Conservation (phyloP, 495 filamentous ascomycete species). For the Rusavskia elegans region DNA sequence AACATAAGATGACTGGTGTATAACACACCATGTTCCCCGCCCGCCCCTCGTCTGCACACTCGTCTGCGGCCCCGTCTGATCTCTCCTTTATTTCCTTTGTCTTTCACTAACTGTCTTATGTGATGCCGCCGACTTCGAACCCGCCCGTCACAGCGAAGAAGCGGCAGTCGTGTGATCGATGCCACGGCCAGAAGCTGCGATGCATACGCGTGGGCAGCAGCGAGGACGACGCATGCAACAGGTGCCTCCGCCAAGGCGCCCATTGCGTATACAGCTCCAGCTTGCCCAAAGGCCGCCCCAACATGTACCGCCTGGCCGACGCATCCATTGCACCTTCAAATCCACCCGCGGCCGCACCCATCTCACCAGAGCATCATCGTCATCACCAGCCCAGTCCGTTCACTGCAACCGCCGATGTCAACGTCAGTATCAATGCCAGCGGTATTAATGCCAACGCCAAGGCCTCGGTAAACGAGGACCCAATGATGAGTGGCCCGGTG, state of each 20-base stretch:
- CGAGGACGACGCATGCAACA: conserved; percentile 1
- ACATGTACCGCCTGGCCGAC: conserved; percentile 1
- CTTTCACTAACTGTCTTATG: no score
- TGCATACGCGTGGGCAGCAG: conserved; percentile 4
- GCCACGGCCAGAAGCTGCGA: conserved; percentile 16
- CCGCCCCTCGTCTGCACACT: no score
- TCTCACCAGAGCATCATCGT: not conserved
- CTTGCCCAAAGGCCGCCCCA: conserved; percentile 13
- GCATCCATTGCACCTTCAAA: not conserved
- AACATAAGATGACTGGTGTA: no score
- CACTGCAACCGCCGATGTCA: not conserved
- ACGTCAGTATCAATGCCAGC: not conserved
- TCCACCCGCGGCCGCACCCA: not conserved
- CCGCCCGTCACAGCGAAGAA: not conserved
- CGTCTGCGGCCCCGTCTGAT: no score
- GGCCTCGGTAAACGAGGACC: not conserved
- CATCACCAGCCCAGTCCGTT: not conserved
- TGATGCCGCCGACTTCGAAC: no score
- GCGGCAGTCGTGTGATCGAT: conserved; percentile 14
- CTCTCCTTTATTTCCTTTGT: no score
- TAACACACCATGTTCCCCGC: no score
- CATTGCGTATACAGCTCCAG: conserved; percentile 11
- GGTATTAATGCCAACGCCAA: no score
- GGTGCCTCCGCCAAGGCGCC: conserved; percentile 6
- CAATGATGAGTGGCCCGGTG: not conserved